These are phyloP conservation scores for Xylaria venustula DNA, from an alignment of 495 filamentous ascomycete species.

Conservation along the genomic window DNA sequence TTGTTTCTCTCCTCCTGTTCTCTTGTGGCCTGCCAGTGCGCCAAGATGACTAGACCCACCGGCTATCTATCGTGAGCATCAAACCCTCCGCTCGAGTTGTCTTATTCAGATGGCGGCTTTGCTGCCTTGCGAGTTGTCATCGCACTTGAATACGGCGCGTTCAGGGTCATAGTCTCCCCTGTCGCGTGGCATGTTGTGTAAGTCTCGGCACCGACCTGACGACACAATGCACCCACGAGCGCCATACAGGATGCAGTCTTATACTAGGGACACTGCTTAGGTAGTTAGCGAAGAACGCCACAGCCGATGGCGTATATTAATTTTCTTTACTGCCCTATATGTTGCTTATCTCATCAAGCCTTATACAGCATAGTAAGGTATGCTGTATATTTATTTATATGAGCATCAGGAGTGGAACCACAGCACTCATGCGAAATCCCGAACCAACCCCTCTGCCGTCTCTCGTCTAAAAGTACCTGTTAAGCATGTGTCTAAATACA, in stretches of 20 bases:
- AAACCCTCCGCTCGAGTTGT: background rate
- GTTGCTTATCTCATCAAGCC: too few relatives aligned
- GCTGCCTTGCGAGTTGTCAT: background rate
- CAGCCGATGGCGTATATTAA: too few relatives aligned
- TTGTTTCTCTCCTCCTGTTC: background rate
- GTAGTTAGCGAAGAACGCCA: background rate
- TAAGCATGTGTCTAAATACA: background rate
- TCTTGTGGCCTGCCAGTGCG: background rate
- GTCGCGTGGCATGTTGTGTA: background rate
- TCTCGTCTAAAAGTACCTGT: too few relatives aligned
- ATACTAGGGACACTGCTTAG: too few relatives aligned
- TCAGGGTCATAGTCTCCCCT: background rate
- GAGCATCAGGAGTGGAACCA: too few relatives aligned
- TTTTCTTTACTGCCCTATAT: too few relatives aligned
- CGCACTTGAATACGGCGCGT: constrained; percentile 2
- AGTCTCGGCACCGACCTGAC: too few relatives aligned
- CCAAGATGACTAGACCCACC: background rate
- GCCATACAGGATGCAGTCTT: too few relatives aligned
- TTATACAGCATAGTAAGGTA: background rate
- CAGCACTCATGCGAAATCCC: background rate
- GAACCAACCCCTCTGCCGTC: background rate
- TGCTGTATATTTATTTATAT: too few relatives aligned
- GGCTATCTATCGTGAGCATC: background rate
- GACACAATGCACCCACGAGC: too few relatives aligned
- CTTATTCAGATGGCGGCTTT: background rate